Evolutionary conservation across 73 alveolate species (phyloP).

Genomic region (Paramecium sonneborni): DNA sequence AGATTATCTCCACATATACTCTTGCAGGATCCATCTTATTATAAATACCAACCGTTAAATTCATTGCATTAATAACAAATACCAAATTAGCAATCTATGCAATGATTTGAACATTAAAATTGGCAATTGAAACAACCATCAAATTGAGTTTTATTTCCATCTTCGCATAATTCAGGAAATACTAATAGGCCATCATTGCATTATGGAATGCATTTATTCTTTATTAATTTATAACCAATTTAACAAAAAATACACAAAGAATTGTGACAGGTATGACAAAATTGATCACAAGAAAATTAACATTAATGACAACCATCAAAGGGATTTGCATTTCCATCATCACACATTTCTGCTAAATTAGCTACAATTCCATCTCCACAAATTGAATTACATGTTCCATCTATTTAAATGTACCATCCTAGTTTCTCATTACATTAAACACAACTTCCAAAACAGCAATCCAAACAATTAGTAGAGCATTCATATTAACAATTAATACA

Average conservation of each 20-base stretch:
- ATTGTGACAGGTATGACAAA: background rate
- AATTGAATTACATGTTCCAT: background rate
- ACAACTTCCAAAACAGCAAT: background rate
- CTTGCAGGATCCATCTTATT: background rate
- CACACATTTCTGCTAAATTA: background rate
- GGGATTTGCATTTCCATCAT: background rate
- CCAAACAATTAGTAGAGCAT: background rate
- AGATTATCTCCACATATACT: slow-evolving; percentile 57
- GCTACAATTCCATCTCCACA: background rate
- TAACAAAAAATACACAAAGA: background rate
- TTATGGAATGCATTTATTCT: background rate
- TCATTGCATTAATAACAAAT: background rate
- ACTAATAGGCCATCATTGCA: background rate
- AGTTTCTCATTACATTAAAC: background rate
- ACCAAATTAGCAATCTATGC: background rate
- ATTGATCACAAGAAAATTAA: background rate
- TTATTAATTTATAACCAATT: background rate
- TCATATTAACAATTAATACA: background rate
- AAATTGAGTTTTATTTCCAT: background rate
- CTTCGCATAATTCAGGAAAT: background rate
- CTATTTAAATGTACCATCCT: background rate
- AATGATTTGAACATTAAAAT: background rate
- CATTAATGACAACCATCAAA: background rate
- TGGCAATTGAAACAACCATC: background rate
- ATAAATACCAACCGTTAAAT: background rate